phyloP scores from a whole-genome alignment of 805 yeast genomes.

The Saccharomycopsis guyanensis region DNA sequence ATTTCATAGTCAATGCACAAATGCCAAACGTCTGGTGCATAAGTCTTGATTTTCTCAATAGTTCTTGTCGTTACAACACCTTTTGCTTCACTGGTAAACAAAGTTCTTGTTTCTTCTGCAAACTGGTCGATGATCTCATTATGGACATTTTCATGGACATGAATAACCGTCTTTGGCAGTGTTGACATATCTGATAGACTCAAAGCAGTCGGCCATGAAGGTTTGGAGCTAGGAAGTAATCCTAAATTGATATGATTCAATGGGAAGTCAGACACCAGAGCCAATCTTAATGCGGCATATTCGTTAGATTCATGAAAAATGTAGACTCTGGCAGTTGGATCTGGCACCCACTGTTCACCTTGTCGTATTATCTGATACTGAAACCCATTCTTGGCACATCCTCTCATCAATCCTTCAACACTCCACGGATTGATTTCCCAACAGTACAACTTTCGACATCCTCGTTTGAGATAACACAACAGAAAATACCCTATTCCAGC shows the following conservation, averaged over 20 bases:
- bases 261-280: constrained; percentile 15
- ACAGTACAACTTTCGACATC: constrained; percentile 50
- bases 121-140: constrained; percentile 1
- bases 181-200: constrained; percentile 20
- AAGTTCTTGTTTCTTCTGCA: not conserved
- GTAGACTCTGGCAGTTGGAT: constrained; percentile 30
- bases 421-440: constrained; percentile 90
- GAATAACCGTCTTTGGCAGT: constrained; percentile 31
- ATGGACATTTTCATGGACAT: constrained; percentile 68
- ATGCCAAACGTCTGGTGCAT: constrained; percentile 85
- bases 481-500: constrained; percentile 86
- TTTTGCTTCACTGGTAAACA: not conserved
- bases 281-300: constrained; percentile 36
- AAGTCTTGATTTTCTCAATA: constrained; percentile 66
- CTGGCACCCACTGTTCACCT: constrained; percentile 25
- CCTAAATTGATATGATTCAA: constrained; percentile 66
- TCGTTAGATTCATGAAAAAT: constrained; percentile 63
- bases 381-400: constrained; percentile 41
- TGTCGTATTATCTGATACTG: constrained; percentile 30
- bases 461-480: constrained; percentile 50
- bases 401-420: constrained; percentile 57
- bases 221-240: constrained; percentile 61
- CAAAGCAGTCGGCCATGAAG: constrained; percentile 49
- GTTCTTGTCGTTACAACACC: not conserved
- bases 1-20: constrained; percentile 55